Evolutionary conservation across 75 land plant species (phyloP).

Genomic region (Cupressus sempervirens): DNA sequence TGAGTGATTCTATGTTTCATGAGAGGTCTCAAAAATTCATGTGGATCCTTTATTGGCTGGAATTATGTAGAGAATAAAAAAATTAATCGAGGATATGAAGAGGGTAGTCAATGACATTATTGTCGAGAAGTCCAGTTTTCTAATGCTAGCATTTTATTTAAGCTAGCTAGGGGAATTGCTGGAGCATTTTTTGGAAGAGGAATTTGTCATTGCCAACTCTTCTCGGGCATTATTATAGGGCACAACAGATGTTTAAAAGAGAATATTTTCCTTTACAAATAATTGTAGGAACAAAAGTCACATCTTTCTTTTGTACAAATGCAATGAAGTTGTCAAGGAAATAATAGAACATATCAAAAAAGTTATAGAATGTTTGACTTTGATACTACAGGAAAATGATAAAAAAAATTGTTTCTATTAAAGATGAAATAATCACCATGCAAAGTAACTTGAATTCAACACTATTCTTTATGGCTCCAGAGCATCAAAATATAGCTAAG

Average conservation of each 20-base stretch:
- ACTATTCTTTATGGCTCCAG: slow-evolving; percentile 14
- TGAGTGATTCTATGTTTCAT: not conserved
- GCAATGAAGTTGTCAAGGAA: not conserved
- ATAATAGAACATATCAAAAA: not conserved
- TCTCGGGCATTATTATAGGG: slow-evolving; percentile 10
- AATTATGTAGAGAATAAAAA: not conserved
- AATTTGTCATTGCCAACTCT: not conserved
- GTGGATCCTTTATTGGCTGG: not conserved
- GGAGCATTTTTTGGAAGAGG: slow-evolving; percentile 9
- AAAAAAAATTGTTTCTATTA: not conserved
- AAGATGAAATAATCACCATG: slow-evolving; percentile 7
- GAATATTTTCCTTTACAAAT: slow-evolving; percentile 3
- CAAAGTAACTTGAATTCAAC: not conserved
- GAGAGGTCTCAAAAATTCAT: not conserved
- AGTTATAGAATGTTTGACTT: slow-evolving; percentile 1
- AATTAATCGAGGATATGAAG: slow-evolving; percentile 12
- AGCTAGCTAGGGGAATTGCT: slow-evolving; percentile 10
- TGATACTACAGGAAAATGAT: not conserved
- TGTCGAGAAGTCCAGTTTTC: slow-evolving; percentile 12
- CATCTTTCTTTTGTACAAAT: not conserved
- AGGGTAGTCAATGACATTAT: slow-evolving; percentile 3
- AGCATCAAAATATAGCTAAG: slow-evolving; percentile 11
- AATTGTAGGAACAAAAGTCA: not conserved
- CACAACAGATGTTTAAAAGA: slow-evolving; percentile 6
- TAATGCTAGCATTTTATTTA: slow-evolving; percentile 19